Evolutionary conservation across 345 rosid genomes (phyloP).

Genomic region (Erodium maritimum): DNA sequence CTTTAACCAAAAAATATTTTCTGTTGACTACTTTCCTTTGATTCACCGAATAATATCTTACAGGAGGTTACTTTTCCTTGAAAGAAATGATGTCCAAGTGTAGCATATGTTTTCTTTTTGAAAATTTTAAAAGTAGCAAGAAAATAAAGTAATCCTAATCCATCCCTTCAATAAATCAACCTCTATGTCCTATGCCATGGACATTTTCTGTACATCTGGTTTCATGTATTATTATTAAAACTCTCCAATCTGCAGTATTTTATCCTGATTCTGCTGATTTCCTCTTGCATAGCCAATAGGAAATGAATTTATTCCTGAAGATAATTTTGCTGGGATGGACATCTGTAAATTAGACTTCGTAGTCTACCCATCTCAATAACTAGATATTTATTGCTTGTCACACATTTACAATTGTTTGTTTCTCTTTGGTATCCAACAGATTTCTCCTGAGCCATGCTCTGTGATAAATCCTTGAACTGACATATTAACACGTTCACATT

Average conservation of each 20-base stretch:
- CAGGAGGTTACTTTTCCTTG: not conserved
- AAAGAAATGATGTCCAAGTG: too few relatives aligned
- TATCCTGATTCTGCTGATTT: not conserved
- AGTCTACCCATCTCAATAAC: not conserved
- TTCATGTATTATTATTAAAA: not conserved
- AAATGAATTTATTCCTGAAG: not conserved
- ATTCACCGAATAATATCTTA: not conserved
- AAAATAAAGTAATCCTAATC: too few relatives aligned
- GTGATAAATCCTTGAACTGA: not conserved
- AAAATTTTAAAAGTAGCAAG: too few relatives aligned
- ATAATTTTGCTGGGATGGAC: not conserved
- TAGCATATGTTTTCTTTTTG: too few relatives aligned
- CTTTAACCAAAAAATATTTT: too few relatives aligned
- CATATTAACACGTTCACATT: not conserved
- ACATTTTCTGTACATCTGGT: not conserved
- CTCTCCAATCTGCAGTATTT: not conserved
- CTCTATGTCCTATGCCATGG: not conserved
- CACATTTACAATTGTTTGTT: not conserved
- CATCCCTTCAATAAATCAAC: too few relatives aligned
- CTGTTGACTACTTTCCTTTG: not conserved
- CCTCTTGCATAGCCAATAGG: not conserved
- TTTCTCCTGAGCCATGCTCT: not conserved
- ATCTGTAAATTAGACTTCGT: not conserved
- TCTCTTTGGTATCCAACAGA: not conserved
- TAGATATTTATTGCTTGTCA: not conserved